A percentile compares a stretch with the other conserved stretches of the same genome.
These are phyloP conservation scores for Monilinia fructigena DNA, from an alignment of 2,329 filamentous ascomycete species.

Conservation along the genomic window DNA sequence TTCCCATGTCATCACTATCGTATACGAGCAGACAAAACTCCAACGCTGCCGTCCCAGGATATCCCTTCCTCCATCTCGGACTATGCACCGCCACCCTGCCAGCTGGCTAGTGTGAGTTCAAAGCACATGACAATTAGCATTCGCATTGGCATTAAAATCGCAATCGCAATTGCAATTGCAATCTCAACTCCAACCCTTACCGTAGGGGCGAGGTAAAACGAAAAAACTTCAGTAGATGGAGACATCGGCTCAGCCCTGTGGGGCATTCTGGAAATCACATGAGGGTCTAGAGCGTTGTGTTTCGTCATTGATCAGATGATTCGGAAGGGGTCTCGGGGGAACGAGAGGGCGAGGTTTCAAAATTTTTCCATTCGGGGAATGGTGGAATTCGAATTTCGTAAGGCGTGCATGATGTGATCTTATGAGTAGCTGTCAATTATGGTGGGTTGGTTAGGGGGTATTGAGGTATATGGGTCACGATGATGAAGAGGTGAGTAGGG, in stretches of 20 bases:
- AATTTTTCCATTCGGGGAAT: background rate
- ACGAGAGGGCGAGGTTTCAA: no score
- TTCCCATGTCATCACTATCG: no score
- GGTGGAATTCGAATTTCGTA: background rate
- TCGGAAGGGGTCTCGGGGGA: no score
- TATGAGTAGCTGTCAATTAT: background rate
- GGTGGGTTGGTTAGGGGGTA: background rate
- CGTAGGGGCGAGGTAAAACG: no score
- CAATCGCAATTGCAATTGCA: no score
- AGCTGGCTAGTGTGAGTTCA: no score
- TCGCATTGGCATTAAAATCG: no score
- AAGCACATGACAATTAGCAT: background rate
- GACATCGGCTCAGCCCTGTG: background rate
- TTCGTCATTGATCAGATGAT: slow-evolving; percentile 10
- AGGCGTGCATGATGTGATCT: slow-evolving; percentile 4
- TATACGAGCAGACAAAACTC: no score
- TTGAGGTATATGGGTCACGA: background rate
- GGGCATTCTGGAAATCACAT: background rate
- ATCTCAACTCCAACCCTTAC: background rate
- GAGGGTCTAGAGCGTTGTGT: background rate
- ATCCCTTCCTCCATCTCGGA: no score
- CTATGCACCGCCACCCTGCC: no score
- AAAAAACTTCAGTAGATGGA: background rate
- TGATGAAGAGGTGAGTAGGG: background rate
- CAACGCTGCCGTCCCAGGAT: no score